These are phyloP conservation scores for Ustilago shanxiensis DNA, from an alignment of 1,284 basidiomycete genomes.

Conservation along the genomic window DNA sequence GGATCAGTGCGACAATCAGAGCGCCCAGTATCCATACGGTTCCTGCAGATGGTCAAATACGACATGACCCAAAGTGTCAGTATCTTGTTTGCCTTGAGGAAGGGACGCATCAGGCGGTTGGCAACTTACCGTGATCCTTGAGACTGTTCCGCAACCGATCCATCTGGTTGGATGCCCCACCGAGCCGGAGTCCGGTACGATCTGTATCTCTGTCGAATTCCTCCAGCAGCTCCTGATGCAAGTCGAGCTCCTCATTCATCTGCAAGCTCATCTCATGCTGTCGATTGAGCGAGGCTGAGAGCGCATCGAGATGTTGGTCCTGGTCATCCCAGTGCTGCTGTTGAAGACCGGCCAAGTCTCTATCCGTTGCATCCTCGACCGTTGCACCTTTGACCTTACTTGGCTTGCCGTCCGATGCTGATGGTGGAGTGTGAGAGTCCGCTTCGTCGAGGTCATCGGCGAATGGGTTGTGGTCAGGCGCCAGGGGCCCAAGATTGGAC, in stretches of 20 bases:
- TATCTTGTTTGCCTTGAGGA: neutral
- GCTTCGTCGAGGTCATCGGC: constrained; percentile 32
- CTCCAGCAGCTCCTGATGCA: constrained; percentile 60
- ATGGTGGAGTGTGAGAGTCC: neutral
- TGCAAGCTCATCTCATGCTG: constrained; percentile 65
- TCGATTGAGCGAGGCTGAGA: constrained; percentile 60
- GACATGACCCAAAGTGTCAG: neutral
- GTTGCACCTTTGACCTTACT: neutral
- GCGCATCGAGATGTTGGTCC: constrained; percentile 61
- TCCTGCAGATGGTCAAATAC: constrained; percentile 23
- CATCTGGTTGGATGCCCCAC: constrained; percentile 56
- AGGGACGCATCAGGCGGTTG: neutral
- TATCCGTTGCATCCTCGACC: neutral
- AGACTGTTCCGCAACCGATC: constrained; percentile 56
- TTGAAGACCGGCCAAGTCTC: constrained; percentile 35
- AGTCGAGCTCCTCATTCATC: constrained; percentile 68
- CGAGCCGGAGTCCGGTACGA: constrained; percentile 57
- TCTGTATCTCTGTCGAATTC: constrained; percentile 60
- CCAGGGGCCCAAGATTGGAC: constrained; percentile 32
- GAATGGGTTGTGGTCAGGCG: constrained; percentile 36
- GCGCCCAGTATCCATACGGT: constrained; percentile 57
- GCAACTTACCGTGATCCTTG: constrained; percentile 63
- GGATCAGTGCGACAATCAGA: constrained; percentile 59
- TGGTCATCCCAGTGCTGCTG: constrained; percentile 56
- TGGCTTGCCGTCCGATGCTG: neutral